Evolutionary conservation across 2,329 filamentous ascomycete species (phyloP), one percentile per base, ranked within the genome.

Genomic region (Periconia sp.): DNA sequence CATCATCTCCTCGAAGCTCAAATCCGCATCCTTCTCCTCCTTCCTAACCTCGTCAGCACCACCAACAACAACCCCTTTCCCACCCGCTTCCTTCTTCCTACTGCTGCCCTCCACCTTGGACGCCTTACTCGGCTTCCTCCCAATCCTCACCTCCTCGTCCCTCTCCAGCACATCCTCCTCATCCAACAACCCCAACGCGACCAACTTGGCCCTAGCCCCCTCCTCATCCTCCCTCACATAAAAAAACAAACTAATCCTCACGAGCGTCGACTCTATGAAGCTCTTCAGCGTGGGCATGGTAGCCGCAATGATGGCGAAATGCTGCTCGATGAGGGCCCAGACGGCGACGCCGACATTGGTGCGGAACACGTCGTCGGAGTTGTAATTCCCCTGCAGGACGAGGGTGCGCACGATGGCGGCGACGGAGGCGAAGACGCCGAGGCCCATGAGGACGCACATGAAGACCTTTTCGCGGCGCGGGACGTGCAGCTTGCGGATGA

Each of bases 241-340:
- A 33, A 62, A 62, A 43, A 56, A 62, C 27, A 50, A 19, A 1
- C 59, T 55, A 13, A 62, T 20, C 23, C 45, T 47, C 6, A 56
- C 41, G 6, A 62, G 47, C 20, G 44, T 35, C 3, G 13, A 11
- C 18, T 56, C 46, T 49, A 65, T 52, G 20, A 66, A 63, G 18
- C 43, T 45, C 56, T 66, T 65, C 35, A 69, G 53, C 20, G 64
- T 69, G 17, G 66, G 66, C 14, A 68, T 58, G 15, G 59, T 68
- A 13, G 66, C 66, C 5, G 61, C 66, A 27, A 68, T 63, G n/a
- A 67, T 53, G 10, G 60, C 66, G 27, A 69, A 55, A 19, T 66
- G 59, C 45, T 54, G 58, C 45, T 69, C 63, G n/a, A 69, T 35
- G n/a, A 58, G 50, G 14, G 65, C 62, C 60, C 60, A 68, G 15